Evolutionary conservation across 2,329 filamentous ascomycete genomes (phyloP), one percentile per base, ranked within the genome.

Genomic region (Graphilbum fragrans): DNA sequence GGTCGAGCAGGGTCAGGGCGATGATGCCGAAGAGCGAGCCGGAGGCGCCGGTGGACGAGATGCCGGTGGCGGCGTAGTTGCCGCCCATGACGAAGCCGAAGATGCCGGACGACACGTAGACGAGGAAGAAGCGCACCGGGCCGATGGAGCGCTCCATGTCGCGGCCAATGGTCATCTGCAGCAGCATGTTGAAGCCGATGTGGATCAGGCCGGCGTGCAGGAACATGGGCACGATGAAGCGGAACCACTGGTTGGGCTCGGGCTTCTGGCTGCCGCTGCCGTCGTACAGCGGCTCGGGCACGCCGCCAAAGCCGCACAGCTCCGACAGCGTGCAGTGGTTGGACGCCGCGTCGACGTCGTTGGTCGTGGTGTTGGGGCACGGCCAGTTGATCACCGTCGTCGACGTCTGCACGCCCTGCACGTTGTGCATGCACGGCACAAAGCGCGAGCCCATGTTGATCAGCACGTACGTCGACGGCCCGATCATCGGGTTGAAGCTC

Each of bases 361-460:
- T 65, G 2, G 74, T 75, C 1, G 82, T 88, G 1, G 80, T 74
- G 53, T 86, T 86, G 2, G 92, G 90, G 59, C 92, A 96, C 4
- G 81, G 80, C 72, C 86, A 94, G 22, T 55, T 58, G 41, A 81
- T 69, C 4, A 55, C 50, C 2, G 55, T 51, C 5, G 55, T 53
- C 7, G 63, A 63, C 43, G 75, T 67, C 53, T 81, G 80, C 29
- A 88, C 68, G 37, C 69, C 72, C 35, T 73, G 58, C 49, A 84
- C 72, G 51, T 84, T 86, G 65, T 90, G 88, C 92, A 98, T 98
- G 61, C 92, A 98, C 7, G 88, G 86, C 3, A 83, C 77, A 57
- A 85, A 98, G 47, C 92, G 80, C 33, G 88, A 86, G 44, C 92
- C 92, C 86, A 98, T 94, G 60, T 94, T 94, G 66, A 96, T 94